phyloP scores from a whole-genome alignment of 2,329 filamentous ascomycete species.

The Botrytis galanthina region DNA sequence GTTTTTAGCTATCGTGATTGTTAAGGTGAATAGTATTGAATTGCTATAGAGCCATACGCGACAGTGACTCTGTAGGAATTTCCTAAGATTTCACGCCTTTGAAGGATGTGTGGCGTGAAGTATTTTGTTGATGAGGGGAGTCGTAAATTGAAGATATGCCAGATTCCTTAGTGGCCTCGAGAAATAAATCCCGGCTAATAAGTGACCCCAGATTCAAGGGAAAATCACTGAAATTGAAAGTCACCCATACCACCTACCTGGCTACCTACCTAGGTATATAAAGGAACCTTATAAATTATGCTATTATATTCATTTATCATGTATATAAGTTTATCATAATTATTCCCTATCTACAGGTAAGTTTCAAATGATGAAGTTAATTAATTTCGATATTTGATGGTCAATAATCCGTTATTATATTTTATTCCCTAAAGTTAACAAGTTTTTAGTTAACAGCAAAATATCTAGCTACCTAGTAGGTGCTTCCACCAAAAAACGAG shows the following conservation, averaged over 20 bases:
- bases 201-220: not conserved
- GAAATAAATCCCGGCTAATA: not conserved
- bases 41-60: not conserved
- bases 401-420: not conserved
- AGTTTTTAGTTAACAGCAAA: not conserved
- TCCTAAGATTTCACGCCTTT: not conserved
- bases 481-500: not conserved
- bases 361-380: not conserved
- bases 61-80: not conserved
- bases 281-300: not conserved
- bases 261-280: not conserved
- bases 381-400: not conserved
- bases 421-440: not conserved
- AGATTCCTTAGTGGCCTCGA: not conserved
- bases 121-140: slow-evolving; percentile 1
- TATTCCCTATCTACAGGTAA: not conserved
- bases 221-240: not conserved
- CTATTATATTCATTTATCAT: not conserved
- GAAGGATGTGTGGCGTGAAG: not conserved
- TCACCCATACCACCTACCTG: not conserved
- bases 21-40: not conserved
- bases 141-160: not conserved
- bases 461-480: not conserved
- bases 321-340: not conserved
- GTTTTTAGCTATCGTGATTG: not conserved